Percentiles rank a stretch among this genome's conserved stretches.
Evolutionary conservation across 1,139 yeast genomes (phyloP).

Genomic region (Debaryomyces sp.): DNA sequence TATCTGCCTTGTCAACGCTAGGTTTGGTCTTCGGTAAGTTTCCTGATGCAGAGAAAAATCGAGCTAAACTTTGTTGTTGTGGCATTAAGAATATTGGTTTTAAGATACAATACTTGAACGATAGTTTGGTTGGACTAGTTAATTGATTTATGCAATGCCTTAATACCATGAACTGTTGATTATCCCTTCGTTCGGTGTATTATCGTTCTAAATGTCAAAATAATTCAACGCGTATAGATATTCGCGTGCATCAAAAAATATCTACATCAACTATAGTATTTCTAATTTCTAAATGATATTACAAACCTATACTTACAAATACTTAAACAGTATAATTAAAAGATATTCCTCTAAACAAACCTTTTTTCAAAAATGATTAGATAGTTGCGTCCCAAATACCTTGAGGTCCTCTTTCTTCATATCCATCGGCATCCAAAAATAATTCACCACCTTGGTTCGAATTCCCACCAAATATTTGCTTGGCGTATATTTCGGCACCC

Average conservation of each 20-base stretch:
- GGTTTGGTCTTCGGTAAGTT: conserved; percentile 4
- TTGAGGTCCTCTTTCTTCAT: conserved; percentile 80
- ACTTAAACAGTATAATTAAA: not conserved
- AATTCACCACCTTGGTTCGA: conserved; percentile 63
- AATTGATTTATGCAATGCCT: conserved; percentile 1
- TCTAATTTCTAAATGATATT: not conserved
- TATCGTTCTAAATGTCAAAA: not conserved
- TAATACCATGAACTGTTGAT: conserved; percentile 1
- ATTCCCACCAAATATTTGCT: conserved; percentile 73
- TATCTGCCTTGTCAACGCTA: conserved; percentile 7
- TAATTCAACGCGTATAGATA: not conserved
- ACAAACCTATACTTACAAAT: not conserved
- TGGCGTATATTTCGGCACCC: conserved; percentile 88
- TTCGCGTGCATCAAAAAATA: not conserved
- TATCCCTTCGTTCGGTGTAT: not conserved
- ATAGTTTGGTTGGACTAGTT: not conserved
- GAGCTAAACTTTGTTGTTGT: conserved; percentile 40
- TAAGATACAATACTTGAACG: not conserved
- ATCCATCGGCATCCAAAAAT: conserved; percentile 71
- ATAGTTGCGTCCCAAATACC: conserved; percentile 56
- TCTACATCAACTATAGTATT: not conserved
- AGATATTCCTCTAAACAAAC: not conserved
- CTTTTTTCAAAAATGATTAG: conserved; percentile 12
- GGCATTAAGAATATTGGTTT: conserved; percentile 24
- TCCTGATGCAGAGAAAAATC: conserved; percentile 32